Conservation (phyloP, 305 asterid genomes). For the Fraxinus albicans region DNA sequence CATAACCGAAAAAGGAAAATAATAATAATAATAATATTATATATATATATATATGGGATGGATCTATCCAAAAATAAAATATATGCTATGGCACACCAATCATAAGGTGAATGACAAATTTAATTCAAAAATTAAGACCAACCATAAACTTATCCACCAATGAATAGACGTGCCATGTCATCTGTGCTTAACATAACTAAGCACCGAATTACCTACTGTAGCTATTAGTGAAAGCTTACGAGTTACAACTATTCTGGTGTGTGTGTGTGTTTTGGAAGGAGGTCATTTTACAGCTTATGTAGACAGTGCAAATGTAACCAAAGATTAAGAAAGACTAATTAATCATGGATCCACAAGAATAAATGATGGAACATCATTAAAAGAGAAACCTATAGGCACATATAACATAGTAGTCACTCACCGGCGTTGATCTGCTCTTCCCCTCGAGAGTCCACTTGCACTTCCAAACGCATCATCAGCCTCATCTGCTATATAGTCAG, state of each 20-base stretch:
- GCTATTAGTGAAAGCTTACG: background rate
- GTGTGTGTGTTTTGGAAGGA: background rate
- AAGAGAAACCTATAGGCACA: background rate
- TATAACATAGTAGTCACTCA: constrained; percentile 22
- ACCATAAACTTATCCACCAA: background rate
- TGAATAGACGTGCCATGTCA: background rate
- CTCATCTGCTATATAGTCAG: constrained; percentile 58
- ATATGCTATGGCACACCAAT: background rate
- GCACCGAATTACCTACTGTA: background rate
- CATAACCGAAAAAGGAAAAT: background rate
- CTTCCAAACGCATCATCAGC: constrained; percentile 53
- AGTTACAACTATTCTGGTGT: background rate
- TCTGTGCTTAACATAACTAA: background rate
- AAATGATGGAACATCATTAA: background rate
- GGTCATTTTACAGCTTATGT: background rate
- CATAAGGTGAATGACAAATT: background rate
- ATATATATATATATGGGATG: no score
- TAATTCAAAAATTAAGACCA: background rate
- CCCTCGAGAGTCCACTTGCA: constrained; percentile 50
- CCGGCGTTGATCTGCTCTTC: constrained; percentile 64
- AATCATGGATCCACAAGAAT: background rate
- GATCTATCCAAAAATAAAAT: no score
- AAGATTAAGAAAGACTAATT: background rate
- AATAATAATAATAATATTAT: no score
- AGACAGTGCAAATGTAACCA: constrained; percentile 1